phyloP scores from a whole-genome alignment of 768 basidiomycete species.

The Termitomyces sp. region DNA sequence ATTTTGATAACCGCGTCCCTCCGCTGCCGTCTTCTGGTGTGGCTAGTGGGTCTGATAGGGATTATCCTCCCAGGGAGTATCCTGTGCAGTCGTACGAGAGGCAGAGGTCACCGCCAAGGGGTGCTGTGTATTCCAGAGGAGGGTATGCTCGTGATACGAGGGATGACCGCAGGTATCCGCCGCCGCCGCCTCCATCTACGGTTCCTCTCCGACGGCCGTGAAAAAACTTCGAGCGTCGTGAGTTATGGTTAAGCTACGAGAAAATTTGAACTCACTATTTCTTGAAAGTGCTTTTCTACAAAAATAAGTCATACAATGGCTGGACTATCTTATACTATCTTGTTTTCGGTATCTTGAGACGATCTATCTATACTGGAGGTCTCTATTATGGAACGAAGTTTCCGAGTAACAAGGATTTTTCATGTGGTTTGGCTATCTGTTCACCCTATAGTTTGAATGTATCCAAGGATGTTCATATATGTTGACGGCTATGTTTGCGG shows the following conservation, averaged over 20 bases:
- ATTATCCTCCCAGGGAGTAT: slow-evolving; percentile 27
- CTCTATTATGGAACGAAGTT: not conserved
- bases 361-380: not conserved
- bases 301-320: not conserved
- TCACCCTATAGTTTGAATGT: not conserved
- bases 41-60: slow-evolving; percentile 25
- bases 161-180: slow-evolving; percentile 36
- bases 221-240: slow-evolving; percentile 2
- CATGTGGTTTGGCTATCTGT: slow-evolving; percentile 1
- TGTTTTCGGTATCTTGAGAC: not conserved
- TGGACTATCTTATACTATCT: not conserved
- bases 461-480: not conserved
- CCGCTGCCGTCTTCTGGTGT: slow-evolving; percentile 19
- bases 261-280: not conserved
- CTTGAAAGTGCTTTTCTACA: not conserved
- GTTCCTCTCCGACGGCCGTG: slow-evolving; percentile 18
- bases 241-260: not conserved
- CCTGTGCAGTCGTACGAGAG: slow-evolving; percentile 35
- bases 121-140: slow-evolving; percentile 16
- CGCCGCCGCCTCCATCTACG: slow-evolving; percentile 24
- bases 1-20: slow-evolving; percentile 30
- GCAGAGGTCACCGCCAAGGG: slow-evolving; percentile 28
- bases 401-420: not conserved
- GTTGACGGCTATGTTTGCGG: not conserved
- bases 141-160: slow-evolving; percentile 26